These are phyloP conservation scores for Sarocladium oryzae DNA, from an alignment of 2,329 filamentous ascomycete species.

Conservation along the genomic window DNA sequence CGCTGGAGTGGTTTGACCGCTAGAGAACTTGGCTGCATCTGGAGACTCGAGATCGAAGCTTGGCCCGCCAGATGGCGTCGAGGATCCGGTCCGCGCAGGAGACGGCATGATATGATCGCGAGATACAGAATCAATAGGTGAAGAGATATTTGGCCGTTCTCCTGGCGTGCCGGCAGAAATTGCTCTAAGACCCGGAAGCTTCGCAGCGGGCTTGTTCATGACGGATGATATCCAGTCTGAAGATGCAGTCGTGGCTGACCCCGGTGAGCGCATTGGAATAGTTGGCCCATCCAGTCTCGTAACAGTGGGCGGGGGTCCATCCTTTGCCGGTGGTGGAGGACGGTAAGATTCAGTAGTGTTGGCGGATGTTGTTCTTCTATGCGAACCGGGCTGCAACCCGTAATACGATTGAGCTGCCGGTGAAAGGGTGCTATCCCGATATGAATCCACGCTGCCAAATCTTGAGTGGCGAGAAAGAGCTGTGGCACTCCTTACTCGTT, in stretches of 20 bases:
- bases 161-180: conserved; percentile 66
- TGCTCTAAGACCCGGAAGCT: conserved; percentile 66
- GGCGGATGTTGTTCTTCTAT: conserved; percentile 57
- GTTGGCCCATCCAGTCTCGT: conserved; percentile 49
- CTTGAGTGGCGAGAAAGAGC: conserved; percentile 67
- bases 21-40: conserved; percentile 53
- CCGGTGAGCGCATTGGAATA: conserved; percentile 1
- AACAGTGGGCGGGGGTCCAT: conserved; percentile 48
- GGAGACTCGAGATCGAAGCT: conserved; percentile 78
- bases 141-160: conserved; percentile 21
- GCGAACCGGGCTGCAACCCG: conserved; percentile 39
- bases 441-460: conserved; percentile 72
- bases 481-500: conserved; percentile 58
- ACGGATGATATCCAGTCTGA: conserved; percentile 47
- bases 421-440: conserved; percentile 54
- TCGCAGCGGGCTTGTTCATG: conserved; percentile 43
- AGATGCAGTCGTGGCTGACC: not conserved
- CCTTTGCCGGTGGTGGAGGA: conserved; percentile 46
- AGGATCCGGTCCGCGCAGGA: conserved; percentile 71
- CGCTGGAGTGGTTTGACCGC: conserved; percentile 39
- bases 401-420: conserved; percentile 67
- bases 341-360: conserved; percentile 49
- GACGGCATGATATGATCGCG: conserved; percentile 50
- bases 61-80: conserved; percentile 54
- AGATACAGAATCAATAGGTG: conserved; percentile 27